Evolutionary conservation across 495 filamentous ascomycete genomes (phyloP).

Genomic region (Penicillium cosmopolitanum): DNA sequence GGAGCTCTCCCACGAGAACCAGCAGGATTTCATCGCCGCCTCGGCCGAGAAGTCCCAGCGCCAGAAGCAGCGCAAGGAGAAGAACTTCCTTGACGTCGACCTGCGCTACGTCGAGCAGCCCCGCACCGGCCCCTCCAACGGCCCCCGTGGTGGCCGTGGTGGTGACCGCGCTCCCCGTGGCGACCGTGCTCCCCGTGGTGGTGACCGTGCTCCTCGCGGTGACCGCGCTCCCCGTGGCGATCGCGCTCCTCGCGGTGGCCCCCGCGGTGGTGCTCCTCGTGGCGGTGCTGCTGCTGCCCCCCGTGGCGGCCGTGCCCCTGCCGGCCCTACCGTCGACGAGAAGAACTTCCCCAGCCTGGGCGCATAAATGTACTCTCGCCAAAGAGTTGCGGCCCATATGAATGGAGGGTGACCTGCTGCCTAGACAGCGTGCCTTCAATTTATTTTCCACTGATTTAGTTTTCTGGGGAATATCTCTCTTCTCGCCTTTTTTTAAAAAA

Average conservation of each 20-base stretch:
- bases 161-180: slow-evolving; percentile 36
- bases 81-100: slow-evolving; percentile 87
- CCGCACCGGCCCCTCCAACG: slow-evolving; percentile 46
- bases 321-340: slow-evolving; percentile 50
- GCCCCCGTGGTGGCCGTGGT: slow-evolving; percentile 53
- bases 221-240: slow-evolving; percentile 31
- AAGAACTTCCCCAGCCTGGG: slow-evolving; percentile 58
- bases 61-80: slow-evolving; percentile 88
- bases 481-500: slow-evolving; percentile 10
- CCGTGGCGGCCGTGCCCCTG: slow-evolving; percentile 24
- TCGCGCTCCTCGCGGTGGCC: slow-evolving; percentile 39
- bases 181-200: slow-evolving; percentile 42
- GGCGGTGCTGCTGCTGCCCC: slow-evolving; percentile 23
- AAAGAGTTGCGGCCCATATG: not conserved
- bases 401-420: not conserved
- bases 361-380: slow-evolving; percentile 35
- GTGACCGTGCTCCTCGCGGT: slow-evolving; percentile 35
- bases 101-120: slow-evolving; percentile 70
- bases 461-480: slow-evolving; percentile 4
- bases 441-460: not conserved
- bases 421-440: slow-evolving; percentile 3
- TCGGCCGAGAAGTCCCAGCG: slow-evolving; percentile 80
- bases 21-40: slow-evolving; percentile 76
- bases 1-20: slow-evolving; percentile 69
- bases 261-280: slow-evolving; percentile 36